Conservation (phyloP, 108 stramenopile genomes). For the Heterococcus sp. region DNA sequence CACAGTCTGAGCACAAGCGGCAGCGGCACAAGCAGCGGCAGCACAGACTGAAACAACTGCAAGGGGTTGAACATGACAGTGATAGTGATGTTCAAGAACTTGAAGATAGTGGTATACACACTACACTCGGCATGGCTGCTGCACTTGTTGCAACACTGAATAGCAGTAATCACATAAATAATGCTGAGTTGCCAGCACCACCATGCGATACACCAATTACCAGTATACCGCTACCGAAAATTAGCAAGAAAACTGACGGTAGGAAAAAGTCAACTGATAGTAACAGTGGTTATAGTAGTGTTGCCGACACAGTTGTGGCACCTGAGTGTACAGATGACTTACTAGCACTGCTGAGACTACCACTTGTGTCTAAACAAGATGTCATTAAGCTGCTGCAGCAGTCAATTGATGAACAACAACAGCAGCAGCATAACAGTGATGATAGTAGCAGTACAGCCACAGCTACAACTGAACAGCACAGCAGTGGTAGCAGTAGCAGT, state of each 20-base stretch:
- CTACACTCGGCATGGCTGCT: too few species aligned
- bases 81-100: too few species aligned
- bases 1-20: too few species aligned
- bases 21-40: too few species aligned
- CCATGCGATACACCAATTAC: not conserved
- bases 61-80: too few species aligned
- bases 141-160: not conserved
- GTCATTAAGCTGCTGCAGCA: too few species aligned
- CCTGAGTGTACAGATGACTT: not conserved
- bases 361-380: not conserved
- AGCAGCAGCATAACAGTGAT: too few species aligned
- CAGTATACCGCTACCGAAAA: not conserved
- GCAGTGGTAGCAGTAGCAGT: not conserved
- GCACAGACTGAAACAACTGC: too few species aligned
- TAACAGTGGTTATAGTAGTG: too few species aligned
- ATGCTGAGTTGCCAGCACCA: not conserved
- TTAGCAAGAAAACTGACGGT: not conserved
- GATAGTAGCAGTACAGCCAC: not conserved
- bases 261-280: too few species aligned
- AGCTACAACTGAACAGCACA: not conserved
- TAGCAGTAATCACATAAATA: not conserved
- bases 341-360: not conserved
- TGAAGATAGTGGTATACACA: too few species aligned
- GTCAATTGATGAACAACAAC: too few species aligned
- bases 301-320: not conserved